Percentiles rank a stretch among this genome's conserved stretches.
These are phyloP conservation scores for Dendrobium catenatum DNA, from an alignment of 106 monocot genomes.

Conservation along the genomic window DNA sequence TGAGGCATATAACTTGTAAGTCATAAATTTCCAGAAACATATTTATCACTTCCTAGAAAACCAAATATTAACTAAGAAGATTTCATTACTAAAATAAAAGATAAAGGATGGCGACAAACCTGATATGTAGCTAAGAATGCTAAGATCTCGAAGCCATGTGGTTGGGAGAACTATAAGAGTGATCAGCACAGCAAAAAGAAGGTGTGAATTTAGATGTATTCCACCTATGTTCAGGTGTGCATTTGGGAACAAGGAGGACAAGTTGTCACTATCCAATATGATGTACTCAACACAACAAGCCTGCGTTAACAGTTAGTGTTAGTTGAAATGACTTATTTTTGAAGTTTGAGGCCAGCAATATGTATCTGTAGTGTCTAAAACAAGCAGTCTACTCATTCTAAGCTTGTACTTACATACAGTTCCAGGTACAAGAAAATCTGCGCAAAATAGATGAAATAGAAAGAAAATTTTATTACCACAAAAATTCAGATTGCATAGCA, in stretches of 20 bases:
- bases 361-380: neutral
- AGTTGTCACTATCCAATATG: slow-evolving; percentile 87
- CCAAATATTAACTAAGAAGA: neutral
- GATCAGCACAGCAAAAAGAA: slow-evolving; percentile 69
- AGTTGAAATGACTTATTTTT: neutral
- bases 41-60: neutral
- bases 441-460: slow-evolving; percentile 13
- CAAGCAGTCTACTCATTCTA: neutral
- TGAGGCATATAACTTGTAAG: neutral
- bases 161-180: slow-evolving; percentile 82
- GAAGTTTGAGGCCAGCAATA: neutral
- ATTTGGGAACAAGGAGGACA: slow-evolving; percentile 77
- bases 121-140: slow-evolving; percentile 78
- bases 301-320: slow-evolving; percentile 19
- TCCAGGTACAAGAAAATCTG: slow-evolving; percentile 78
- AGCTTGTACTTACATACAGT: slow-evolving; percentile 63
- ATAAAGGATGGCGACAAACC: slow-evolving; percentile 23
- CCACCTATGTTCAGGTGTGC: slow-evolving; percentile 52
- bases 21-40: neutral
- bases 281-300: slow-evolving; percentile 91
- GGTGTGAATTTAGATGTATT: slow-evolving; percentile 42
- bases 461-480: neutral
- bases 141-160: slow-evolving; percentile 83
- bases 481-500: neutral
- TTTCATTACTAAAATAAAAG: neutral